These are phyloP conservation scores for Neurospora sp. DNA, from an alignment of 495 filamentous ascomycete species.

Conservation along the genomic window DNA sequence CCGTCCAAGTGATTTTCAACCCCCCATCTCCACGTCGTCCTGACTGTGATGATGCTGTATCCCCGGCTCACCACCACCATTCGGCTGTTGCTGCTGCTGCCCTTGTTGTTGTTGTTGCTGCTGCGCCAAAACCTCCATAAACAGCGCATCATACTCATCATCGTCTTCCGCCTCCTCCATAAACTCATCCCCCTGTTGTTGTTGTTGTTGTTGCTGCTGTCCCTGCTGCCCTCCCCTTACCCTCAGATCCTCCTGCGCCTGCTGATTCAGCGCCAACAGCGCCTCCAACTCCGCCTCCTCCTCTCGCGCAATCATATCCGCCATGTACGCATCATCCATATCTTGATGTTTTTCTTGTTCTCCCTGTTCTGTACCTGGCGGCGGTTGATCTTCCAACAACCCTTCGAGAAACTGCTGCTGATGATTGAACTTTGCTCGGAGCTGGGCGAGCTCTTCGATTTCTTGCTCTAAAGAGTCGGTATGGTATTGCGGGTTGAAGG, in stretches of 20 bases:
- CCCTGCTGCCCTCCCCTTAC: not conserved
- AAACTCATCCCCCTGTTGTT: slow-evolving; percentile 8
- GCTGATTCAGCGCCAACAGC: slow-evolving; percentile 33
- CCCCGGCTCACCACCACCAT: not conserved
- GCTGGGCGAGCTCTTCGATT: slow-evolving; percentile 36
- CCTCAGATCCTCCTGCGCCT: slow-evolving; percentile 6
- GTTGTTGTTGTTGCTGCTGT: not conserved
- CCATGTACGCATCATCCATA: slow-evolving; percentile 34
- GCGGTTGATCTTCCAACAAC: slow-evolving; percentile 24
- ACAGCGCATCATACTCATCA: slow-evolving; percentile 45
- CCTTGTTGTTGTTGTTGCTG: not conserved
- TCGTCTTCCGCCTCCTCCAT: slow-evolving; percentile 41
- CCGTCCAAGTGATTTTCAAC: not conserved
- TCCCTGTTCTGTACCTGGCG: slow-evolving; percentile 5
- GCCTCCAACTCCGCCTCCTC: slow-evolving; percentile 52
- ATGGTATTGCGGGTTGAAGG: not conserved
- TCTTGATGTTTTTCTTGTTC: slow-evolving; percentile 11
- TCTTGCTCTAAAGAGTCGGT: slow-evolving; percentile 10
- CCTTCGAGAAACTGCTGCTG: slow-evolving; percentile 25
- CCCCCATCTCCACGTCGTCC: slow-evolving; percentile 24
- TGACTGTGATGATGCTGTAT: not conserved
- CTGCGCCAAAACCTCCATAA: slow-evolving; percentile 34
- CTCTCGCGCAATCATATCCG: slow-evolving; percentile 36
- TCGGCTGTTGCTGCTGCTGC: not conserved
- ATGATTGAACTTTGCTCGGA: slow-evolving; percentile 33